A percentile compares a stretch with the other conserved stretches of the same genome.
Conservation (phyloP, 345 rosid genomes). For the Psidium guajava region DNA sequence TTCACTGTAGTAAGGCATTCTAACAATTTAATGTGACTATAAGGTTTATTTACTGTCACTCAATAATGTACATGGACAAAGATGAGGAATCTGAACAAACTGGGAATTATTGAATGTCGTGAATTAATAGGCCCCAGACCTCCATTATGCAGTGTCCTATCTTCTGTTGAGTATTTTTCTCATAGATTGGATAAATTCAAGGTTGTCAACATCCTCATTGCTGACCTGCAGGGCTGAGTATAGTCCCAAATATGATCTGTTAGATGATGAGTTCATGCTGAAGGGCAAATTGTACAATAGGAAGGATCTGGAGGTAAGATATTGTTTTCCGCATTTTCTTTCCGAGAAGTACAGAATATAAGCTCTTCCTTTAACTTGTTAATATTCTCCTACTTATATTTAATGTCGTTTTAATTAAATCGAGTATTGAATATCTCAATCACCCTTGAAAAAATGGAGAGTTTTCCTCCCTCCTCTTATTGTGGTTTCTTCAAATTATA, state of each 20-base stretch:
- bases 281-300: constrained; percentile 86
- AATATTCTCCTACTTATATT: neutral
- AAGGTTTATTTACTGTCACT: neutral
- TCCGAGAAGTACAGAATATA: neutral
- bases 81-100: neutral
- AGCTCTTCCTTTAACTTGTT: neutral
- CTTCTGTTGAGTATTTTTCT: neutral
- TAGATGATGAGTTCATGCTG: constrained; percentile 72
- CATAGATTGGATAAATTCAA: neutral
- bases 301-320: constrained; percentile 73
- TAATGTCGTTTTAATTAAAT: neutral
- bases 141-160: neutral
- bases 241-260: constrained; percentile 67
- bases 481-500: neutral
- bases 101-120: neutral
- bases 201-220: neutral
- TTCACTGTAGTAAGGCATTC: neutral
- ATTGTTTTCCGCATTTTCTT: neutral
- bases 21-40: neutral
- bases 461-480: neutral
- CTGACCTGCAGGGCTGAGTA: constrained; percentile 75
- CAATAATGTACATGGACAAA: neutral
- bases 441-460: neutral
- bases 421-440: neutral
- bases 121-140: neutral